Evolutionary conservation across 192 early-diverging fungal species (phyloP), one percentile per base, ranked within the genome.

Genomic region (Dimargaris cristalligena): DNA sequence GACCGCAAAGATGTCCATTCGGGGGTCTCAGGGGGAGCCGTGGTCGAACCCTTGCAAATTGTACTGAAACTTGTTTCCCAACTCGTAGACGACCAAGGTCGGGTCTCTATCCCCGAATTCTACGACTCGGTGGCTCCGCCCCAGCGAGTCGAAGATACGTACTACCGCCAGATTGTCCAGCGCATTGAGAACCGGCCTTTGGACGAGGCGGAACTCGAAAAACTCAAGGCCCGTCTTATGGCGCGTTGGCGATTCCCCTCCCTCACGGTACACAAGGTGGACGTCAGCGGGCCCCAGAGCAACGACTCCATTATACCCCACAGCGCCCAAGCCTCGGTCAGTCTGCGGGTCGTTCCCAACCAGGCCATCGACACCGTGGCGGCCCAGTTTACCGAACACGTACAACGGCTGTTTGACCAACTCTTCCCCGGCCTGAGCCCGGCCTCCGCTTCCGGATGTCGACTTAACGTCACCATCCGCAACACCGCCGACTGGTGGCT

Each of bases 401-500:
- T 87, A 31, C 60, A 75, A 29, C 46, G 61, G 3, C 66, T 75
- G 3, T 85, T 85, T 67, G 61, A 59, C 44, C 38, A 62, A 20
- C 41, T 51, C 38, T 31, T 67, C 4, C 56, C 63, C 58, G 30
- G 58, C 54, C 28, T 30, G 13, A 61, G 0, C 31, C 22, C 60
- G 22, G n/a, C 18, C 30, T 30, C 22, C 28, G 25, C 29, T 31
- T 44, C 28, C n/a, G 28, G 56, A 2, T 48, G 70, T 44, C 35
- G n/a, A 32, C 51, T 63, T 62, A 60, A 80, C 63, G 67, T 87
- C 56, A 70, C 79, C 26, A 80, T 88, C 23, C 69, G 71, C 33
- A 80, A 76, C 8, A 69, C 74, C n/a, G 78, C 86, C 10, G 74
- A 83, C 34, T 86, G 82, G 77, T 88, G 86, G 86, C 65, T 88